Evolutionary conservation across 2,329 filamentous ascomycete genomes (phyloP), one percentile per base, ranked within the genome.

Genomic region (Claviceps sp.): DNA sequence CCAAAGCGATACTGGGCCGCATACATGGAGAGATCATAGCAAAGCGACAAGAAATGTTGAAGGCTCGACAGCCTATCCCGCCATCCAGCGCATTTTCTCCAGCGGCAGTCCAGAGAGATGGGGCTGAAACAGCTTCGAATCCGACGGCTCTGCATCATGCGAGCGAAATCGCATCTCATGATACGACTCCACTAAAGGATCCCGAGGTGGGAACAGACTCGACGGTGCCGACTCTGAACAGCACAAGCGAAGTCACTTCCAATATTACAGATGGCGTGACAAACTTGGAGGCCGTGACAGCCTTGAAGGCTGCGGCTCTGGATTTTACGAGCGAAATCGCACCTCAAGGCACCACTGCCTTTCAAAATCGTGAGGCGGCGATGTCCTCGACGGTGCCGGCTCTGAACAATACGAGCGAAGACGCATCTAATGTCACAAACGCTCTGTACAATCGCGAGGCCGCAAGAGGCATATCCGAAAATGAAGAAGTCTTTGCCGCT

Each of bases 401-500:
- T 37, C 19, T 14, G n/a, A 30, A 37, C 24, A 47, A 47, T 19
- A 47, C 77, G 22, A 83, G 85, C 56, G 87, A 89, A 56, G 88
- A 95, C 66, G 88, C 88, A 60, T 94, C 89, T 0, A 84, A 89
- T 62, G 86, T 87, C 1, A 94, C 89, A 44, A 90, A 87, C 67
- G 89, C 88, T 5, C 73, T 95, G 38, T 96, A 95, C 65, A 90
- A 97, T 62, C 82, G 90, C 48, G 93, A 97, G 67, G 87, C 94
- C 46, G 91, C 93, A 19, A 84, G 89, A 56, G 93, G 93, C 1
- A 81, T 98, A 10, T 82, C 84, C 55, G 93, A 97, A 63, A 89
- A 95, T 61, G 93, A 98, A 66, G 93, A 98, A 67, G 87, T 98
- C 38, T 96, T 98, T 62, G 83, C 87, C 0, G 87, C 84, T 8